Percentiles rank a stretch among this genome's conserved stretches.
Conservation (phyloP, 352 stramenopile genomes). For the Phytophthora pinifolia region DNA sequence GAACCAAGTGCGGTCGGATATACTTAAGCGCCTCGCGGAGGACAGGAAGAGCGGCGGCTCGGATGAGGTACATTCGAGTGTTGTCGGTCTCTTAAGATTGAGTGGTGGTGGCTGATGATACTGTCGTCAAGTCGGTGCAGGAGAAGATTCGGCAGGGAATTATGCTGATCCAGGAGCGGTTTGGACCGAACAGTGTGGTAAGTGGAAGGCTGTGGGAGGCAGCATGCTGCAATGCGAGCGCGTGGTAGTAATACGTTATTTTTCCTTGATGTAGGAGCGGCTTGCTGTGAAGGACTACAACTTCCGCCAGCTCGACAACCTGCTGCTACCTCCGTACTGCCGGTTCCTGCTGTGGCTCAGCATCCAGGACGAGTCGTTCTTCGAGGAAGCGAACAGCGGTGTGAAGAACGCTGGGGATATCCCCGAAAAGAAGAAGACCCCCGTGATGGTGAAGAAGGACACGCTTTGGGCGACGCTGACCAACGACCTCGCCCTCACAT, state of each 20-base stretch:
- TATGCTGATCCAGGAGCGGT: slow-evolving; percentile 78
- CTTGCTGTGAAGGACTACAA: slow-evolving; percentile 89
- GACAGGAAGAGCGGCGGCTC: slow-evolving; percentile 66
- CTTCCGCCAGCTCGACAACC: slow-evolving; percentile 86
- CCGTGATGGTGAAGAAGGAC: slow-evolving; percentile 78
- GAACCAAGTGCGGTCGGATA: slow-evolving; percentile 73
- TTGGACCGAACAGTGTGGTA: slow-evolving; percentile 82
- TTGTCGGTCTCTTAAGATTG: neutral
- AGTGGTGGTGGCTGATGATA: slow-evolving; percentile 6
- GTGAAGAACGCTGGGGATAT: slow-evolving; percentile 48
- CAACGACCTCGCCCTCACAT: slow-evolving; percentile 76
- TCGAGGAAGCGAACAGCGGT: slow-evolving; percentile 61
- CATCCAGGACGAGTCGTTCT: slow-evolving; percentile 85
- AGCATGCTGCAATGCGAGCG: neutral
- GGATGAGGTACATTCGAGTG: slow-evolving; percentile 38
- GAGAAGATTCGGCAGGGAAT: slow-evolving; percentile 83
- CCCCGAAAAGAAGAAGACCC: slow-evolving; percentile 66
- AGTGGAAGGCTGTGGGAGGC: neutral
- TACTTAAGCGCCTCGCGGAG: slow-evolving; percentile 64
- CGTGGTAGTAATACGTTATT: slow-evolving; percentile 1
- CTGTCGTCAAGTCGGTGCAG: slow-evolving; percentile 31
- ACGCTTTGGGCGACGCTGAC: slow-evolving; percentile 82
- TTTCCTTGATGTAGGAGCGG: slow-evolving; percentile 48
- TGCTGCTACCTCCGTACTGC: slow-evolving; percentile 86
- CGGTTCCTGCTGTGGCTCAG: slow-evolving; percentile 89